Conservation (phyloP, 306 rosid species). For the Ormosia semicastrata region DNA sequence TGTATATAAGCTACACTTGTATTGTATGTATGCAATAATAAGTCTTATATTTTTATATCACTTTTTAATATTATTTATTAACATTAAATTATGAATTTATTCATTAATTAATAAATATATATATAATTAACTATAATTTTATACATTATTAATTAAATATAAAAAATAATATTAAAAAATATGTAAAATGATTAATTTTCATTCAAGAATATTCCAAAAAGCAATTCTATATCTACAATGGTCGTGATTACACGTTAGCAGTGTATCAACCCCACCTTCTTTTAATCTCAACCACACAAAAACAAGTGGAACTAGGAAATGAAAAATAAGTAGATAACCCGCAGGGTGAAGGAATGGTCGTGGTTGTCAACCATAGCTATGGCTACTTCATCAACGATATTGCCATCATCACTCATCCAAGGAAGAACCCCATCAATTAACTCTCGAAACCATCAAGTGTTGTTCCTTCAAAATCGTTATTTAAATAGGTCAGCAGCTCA, state of each 20-base stretch:
- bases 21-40: too few species aligned
- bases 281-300: conserved; percentile 30
- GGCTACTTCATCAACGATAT: conserved; percentile 56
- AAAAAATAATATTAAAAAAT: too few species aligned
- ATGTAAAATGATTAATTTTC: too few species aligned
- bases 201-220: too few species aligned
- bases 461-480: conserved; percentile 27
- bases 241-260: conserved; percentile 18
- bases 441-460: conserved; percentile 22
- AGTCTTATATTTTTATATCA: too few species aligned
- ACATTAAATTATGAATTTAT: too few species aligned
- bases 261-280: background rate
- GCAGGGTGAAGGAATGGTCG: background rate
- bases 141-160: too few species aligned
- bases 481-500: background rate
- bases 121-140: too few species aligned
- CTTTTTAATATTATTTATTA: too few species aligned
- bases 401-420: conserved; percentile 48
- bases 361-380: conserved; percentile 23
- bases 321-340: conserved; percentile 28
- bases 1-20: too few species aligned
- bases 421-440: conserved; percentile 22
- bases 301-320: background rate
- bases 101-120: too few species aligned
- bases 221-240: background rate